Conservation (phyloP, 805 yeast species). For the Candida verbasci region DNA sequence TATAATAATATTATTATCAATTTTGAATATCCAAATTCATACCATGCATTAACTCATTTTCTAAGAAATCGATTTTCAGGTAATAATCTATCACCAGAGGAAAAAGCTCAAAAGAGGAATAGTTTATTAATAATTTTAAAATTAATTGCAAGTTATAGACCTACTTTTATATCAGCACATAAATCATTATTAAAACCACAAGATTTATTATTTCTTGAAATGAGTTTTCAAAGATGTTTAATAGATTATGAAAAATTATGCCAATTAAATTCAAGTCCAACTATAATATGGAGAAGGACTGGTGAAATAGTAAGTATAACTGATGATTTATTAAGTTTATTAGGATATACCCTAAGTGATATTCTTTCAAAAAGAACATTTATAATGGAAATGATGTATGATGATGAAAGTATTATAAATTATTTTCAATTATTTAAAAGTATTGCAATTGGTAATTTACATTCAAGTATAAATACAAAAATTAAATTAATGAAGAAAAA, state of each 20-base stretch:
- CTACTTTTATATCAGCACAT: constrained; percentile 74
- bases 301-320: constrained; percentile 81
- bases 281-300: constrained; percentile 81
- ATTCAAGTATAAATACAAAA: constrained; percentile 47
- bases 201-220: constrained; percentile 53
- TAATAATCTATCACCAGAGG: constrained; percentile 29
- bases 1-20: constrained; percentile 44
- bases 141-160: constrained; percentile 63
- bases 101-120: constrained; percentile 25
- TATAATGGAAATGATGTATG: constrained; percentile 74
- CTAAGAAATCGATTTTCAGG: constrained; percentile 56
- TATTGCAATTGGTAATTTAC: constrained; percentile 65
- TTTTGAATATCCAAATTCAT: constrained; percentile 60
- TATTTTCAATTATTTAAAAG: constrained; percentile 70
- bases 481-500: constrained; percentile 42
- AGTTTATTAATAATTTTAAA: constrained; percentile 44
- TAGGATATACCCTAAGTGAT: constrained; percentile 59
- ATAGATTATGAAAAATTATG: constrained; percentile 42
- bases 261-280: constrained; percentile 65
- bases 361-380: constrained; percentile 57
- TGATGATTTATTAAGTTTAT: constrained; percentile 64
- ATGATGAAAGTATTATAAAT: constrained; percentile 66
- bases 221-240: constrained; percentile 41
- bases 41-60: constrained; percentile 56
- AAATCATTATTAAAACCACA: constrained; percentile 62